Evolutionary conservation across 1,139 yeast species (phyloP).

Genomic region (Meyerozyma smithsonii): DNA sequence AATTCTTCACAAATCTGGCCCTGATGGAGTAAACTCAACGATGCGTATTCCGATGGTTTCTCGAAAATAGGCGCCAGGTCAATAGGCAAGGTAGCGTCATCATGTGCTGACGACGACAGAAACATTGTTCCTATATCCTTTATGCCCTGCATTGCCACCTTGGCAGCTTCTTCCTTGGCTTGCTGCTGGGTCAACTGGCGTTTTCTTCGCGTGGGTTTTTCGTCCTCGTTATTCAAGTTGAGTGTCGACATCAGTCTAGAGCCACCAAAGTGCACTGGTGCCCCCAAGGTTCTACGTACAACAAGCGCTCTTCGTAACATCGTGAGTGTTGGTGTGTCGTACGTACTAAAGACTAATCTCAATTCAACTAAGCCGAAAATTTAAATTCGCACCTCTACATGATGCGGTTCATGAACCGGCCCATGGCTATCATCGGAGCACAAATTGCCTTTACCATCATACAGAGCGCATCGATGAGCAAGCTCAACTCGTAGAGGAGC

Average conservation of each 20-base stretch:
- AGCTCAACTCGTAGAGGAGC: slow-evolving; percentile 40
- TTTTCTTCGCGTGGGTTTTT: neutral
- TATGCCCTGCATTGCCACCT: slow-evolving; percentile 38
- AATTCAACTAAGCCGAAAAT: no score
- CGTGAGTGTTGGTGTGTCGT: neutral
- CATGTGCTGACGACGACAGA: slow-evolving; percentile 23
- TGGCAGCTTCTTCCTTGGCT: slow-evolving; percentile 31
- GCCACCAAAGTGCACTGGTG: neutral
- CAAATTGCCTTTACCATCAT: slow-evolving; percentile 46
- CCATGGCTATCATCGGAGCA: slow-evolving; percentile 47
- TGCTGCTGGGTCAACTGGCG: slow-evolving; percentile 14
- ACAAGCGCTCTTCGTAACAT: neutral
- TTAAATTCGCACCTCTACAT: slow-evolving; percentile 16
- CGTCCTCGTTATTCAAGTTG: slow-evolving; percentile 2
- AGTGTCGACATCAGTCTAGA: neutral
- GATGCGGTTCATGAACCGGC: slow-evolving; percentile 40
- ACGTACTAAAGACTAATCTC: neutral
- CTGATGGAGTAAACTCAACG: slow-evolving; percentile 49
- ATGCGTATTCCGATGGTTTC: slow-evolving; percentile 41
- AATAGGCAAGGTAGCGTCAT: slow-evolving; percentile 45
- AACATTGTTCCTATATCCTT: slow-evolving; percentile 40
- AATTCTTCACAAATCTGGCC: slow-evolving; percentile 54
- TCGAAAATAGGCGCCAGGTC: slow-evolving; percentile 49
- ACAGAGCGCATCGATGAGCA: slow-evolving; percentile 42
- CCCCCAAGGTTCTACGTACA: neutral